Conservation (phyloP, 345 rosid species). For the Mangifera indica region DNA sequence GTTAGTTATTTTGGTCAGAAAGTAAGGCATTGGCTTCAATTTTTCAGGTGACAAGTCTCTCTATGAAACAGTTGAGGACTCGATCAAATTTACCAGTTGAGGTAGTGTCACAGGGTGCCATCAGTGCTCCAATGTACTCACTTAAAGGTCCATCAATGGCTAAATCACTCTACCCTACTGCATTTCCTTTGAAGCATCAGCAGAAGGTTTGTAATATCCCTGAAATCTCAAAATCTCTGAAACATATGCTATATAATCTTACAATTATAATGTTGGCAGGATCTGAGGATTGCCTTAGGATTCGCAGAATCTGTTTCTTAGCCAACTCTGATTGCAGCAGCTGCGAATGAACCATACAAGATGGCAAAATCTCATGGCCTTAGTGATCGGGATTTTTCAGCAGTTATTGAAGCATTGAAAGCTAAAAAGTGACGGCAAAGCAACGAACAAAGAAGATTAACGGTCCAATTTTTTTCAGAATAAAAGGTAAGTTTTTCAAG, state of each 20-base stretch:
- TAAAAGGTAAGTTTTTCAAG: too few relatives aligned
- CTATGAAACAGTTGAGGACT: conserved; percentile 64
- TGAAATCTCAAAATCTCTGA: neutral
- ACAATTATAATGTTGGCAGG: conserved; percentile 41
- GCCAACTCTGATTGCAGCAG: conserved; percentile 85
- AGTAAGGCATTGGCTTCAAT: conserved; percentile 28
- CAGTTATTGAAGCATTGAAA: conserved; percentile 83
- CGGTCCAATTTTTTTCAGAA: neutral
- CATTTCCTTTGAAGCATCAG: conserved; percentile 91
- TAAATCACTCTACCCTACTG: conserved; percentile 72
- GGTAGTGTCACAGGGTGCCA: conserved; percentile 87
- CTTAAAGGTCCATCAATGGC: conserved; percentile 88
- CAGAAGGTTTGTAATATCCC: conserved; percentile 68
- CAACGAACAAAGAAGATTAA: neutral
- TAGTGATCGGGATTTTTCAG: conserved; percentile 84
- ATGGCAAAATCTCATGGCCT: conserved; percentile 82
- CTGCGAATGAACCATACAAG: conserved; percentile 82
- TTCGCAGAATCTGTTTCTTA: conserved; percentile 91
- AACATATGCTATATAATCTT: neutral
- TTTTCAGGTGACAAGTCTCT: conserved; percentile 78
- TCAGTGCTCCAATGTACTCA: conserved; percentile 87
- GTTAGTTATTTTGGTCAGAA: neutral
- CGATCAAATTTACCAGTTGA: conserved; percentile 69
- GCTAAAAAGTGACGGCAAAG: conserved; percentile 27
- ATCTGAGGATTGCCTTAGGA: conserved; percentile 80